A percentile compares a stretch with the other conserved stretches of the same genome.
Conservation (phyloP, 2,329 filamentous ascomycete species). For the Ceratocystis colombiana region DNA sequence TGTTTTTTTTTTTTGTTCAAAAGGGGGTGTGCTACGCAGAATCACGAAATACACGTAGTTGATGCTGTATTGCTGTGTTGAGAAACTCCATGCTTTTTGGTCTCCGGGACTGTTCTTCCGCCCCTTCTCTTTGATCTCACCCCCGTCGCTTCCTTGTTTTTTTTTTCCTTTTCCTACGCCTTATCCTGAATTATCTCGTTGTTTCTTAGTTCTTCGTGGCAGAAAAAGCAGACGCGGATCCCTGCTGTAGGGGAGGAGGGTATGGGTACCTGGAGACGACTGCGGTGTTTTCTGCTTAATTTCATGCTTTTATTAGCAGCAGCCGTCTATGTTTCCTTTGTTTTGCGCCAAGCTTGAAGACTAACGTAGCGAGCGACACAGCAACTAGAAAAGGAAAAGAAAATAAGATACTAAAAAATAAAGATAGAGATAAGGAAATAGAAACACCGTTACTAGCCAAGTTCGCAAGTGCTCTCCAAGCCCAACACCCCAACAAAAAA, state of each 20-base stretch:
- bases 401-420: not conserved
- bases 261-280: no score
- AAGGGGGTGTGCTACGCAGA: no score
- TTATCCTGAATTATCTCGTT: not conserved
- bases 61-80: no score
- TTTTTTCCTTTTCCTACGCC: not conserved
- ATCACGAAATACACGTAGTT: no score
- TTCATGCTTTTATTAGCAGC: conserved; percentile 9
- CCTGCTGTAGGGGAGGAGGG: not conserved
- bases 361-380: no score
- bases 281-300: not conserved
- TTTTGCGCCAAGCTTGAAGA: not conserved
- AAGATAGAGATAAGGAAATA: not conserved
- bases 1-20: no score
- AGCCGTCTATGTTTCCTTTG: not conserved
- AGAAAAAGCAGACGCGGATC: not conserved
- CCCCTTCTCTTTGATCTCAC: not conserved
- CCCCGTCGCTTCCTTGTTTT: not conserved
- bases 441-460: no score
- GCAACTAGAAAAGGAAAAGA: not conserved
- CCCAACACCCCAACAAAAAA: no score
- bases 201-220: not conserved
- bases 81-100: not conserved
- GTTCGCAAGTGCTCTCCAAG: no score
- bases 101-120: not conserved